Evolutionary conservation across 495 filamentous ascomycete genomes (phyloP).

Genomic region (Sordaria brevicollis): DNA sequence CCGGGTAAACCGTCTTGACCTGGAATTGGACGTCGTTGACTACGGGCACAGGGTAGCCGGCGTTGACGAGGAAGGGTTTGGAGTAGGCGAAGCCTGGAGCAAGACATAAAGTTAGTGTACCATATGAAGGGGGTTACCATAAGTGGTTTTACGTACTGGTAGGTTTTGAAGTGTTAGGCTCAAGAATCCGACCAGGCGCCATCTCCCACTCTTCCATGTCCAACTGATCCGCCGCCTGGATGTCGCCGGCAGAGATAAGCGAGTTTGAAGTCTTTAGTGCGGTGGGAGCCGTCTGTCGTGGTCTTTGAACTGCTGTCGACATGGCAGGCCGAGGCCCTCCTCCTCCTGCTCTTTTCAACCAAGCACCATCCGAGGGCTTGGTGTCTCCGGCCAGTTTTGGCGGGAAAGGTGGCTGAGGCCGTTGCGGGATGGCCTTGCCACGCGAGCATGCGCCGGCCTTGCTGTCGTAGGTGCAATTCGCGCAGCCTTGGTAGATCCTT

Average conservation of each 20-base stretch:
- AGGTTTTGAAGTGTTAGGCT: not conserved
- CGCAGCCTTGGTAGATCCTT: conserved; percentile 8
- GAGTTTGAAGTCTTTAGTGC: not conserved
- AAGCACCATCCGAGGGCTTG: not conserved
- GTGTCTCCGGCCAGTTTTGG: not conserved
- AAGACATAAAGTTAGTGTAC: not conserved
- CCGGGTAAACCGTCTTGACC: conserved; percentile 21
- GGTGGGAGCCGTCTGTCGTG: not conserved
- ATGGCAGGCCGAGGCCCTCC: not conserved
- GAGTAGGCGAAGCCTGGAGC: conserved; percentile 23
- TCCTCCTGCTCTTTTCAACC: not conserved
- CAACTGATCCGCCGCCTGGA: conserved; percentile 10
- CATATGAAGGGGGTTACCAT: too few relatives aligned
- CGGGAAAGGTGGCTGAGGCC: not conserved
- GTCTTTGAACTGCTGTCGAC: not conserved
- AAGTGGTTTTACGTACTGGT: not conserved
- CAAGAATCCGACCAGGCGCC: conserved; percentile 18
- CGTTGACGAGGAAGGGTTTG: conserved; percentile 24
- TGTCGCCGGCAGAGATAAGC: conserved; percentile 6
- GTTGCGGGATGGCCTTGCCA: not conserved
- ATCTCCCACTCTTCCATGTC: conserved; percentile 32
- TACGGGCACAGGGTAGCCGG: conserved; percentile 15
- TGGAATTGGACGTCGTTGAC: conserved; percentile 23
- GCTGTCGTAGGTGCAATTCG: conserved; percentile 13
- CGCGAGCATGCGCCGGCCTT: not conserved